A percentile compares a stretch with the other conserved stretches of the same genome.
Evolutionary conservation across 805 yeast genomes (phyloP).

Genomic region (Monosporozyma servazzii): DNA sequence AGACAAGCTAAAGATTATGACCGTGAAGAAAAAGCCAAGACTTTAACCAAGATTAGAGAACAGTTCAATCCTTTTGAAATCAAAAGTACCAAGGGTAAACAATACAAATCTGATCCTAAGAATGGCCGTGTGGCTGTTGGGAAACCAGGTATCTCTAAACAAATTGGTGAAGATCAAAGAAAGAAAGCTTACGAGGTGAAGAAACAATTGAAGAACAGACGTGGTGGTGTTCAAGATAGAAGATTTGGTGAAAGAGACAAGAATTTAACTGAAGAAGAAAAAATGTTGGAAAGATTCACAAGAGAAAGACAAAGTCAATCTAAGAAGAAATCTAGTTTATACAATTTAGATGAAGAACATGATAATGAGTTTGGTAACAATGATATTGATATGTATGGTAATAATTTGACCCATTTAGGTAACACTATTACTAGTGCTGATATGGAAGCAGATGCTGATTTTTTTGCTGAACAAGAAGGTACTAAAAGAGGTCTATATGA

Average conservation of each 20-base stretch:
- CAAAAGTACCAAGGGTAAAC: constrained; percentile 46
- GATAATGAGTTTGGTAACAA: constrained; percentile 36
- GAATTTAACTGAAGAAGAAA: constrained; percentile 73
- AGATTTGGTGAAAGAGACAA: constrained; percentile 85
- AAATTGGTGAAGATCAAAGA: constrained; percentile 58
- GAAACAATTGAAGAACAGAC: constrained; percentile 53
- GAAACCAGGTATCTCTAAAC: constrained; percentile 61
- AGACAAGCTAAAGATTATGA: constrained; percentile 56
- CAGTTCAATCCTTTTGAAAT: constrained; percentile 88
- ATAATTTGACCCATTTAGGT: constrained; percentile 70
- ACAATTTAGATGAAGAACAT: constrained; percentile 65
- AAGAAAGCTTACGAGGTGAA: constrained; percentile 54
- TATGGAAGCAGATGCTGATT: constrained; percentile 30
- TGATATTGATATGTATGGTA: constrained; percentile 31
- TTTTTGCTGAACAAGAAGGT: constrained; percentile 6
- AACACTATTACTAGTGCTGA: constrained; percentile 51
- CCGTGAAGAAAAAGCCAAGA: constrained; percentile 54
- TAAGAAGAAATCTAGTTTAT: constrained; percentile 49
- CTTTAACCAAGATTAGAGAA: constrained; percentile 55
- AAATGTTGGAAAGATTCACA: constrained; percentile 91
- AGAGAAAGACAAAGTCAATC: constrained; percentile 65
- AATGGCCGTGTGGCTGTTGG: constrained; percentile 47
- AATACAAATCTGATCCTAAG: constrained; percentile 19
- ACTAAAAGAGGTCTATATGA: constrained; percentile 26
- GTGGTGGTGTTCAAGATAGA: constrained; percentile 73